Conservation (phyloP, 2,329 filamentous ascomycete species). For the Alternaria rosae region DNA sequence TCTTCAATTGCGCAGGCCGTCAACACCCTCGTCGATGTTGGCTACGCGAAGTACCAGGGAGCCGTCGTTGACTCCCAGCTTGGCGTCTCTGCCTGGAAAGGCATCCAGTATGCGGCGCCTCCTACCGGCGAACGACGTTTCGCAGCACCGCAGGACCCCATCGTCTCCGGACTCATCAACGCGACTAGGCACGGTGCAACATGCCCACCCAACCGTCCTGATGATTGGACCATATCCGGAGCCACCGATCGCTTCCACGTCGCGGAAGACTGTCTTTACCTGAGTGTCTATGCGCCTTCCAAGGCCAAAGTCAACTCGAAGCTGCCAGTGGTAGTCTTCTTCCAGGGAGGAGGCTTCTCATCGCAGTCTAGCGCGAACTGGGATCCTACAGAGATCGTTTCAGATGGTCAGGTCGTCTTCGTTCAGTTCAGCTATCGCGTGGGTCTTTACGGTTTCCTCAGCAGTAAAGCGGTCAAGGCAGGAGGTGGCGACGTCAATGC, state of each 20-base stretch:
- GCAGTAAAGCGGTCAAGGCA: slow-evolving; percentile 61
- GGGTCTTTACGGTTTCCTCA: slow-evolving; percentile 75
- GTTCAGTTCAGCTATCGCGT: slow-evolving; percentile 81
- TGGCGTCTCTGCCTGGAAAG: slow-evolving; percentile 74
- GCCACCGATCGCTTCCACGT: slow-evolving; percentile 23
- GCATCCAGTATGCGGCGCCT: slow-evolving; percentile 74
- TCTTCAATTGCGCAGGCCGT: slow-evolving; percentile 34
- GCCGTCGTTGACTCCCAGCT: slow-evolving; percentile 52
- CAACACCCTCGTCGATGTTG: slow-evolving; percentile 62
- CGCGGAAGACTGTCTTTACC: slow-evolving; percentile 73
- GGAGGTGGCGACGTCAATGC: slow-evolving; percentile 66
- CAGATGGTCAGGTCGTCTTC: slow-evolving; percentile 68
- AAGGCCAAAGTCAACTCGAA: slow-evolving; percentile 58
- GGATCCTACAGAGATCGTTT: slow-evolving; percentile 69
- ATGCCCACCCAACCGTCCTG: slow-evolving; percentile 41
- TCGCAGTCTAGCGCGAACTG: slow-evolving; percentile 59
- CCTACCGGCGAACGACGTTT: slow-evolving; percentile 73
- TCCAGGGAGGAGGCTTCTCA: slow-evolving; percentile 59
- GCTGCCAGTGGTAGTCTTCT: slow-evolving; percentile 70
- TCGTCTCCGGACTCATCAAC: slow-evolving; percentile 18
- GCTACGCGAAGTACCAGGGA: slow-evolving; percentile 72
- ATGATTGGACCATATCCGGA: slow-evolving; percentile 28
- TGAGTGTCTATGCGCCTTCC: slow-evolving; percentile 69
- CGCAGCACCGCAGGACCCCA: slow-evolving; percentile 61
- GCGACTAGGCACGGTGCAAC: slow-evolving; percentile 41